Conservation (phyloP, 2,329 filamentous ascomycete genomes). For the Drechslerella coelobrocha region DNA sequence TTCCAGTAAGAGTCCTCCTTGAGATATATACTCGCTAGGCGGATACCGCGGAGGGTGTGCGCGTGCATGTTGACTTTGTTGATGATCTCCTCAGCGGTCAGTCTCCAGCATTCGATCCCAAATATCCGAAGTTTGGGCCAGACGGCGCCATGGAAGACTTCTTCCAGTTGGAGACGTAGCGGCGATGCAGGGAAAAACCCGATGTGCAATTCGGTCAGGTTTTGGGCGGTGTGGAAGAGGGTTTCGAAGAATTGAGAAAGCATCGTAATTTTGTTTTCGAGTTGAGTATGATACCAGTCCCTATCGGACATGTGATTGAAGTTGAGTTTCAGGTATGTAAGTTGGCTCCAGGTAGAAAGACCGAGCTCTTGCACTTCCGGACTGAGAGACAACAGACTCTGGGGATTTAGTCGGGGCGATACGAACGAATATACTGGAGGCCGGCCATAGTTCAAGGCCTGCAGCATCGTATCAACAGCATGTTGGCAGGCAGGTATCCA, state of each 20-base stretch:
- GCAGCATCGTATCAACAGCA: slow-evolving; percentile 66
- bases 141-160: slow-evolving; percentile 68
- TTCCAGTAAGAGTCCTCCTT: slow-evolving; percentile 68
- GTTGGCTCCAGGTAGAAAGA: slow-evolving; percentile 64
- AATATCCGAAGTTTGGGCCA: slow-evolving; percentile 70
- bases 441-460: slow-evolving; percentile 65
- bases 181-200: slow-evolving; percentile 68
- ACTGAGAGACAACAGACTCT: slow-evolving; percentile 52
- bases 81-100: slow-evolving; percentile 69
- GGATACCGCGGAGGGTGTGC: slow-evolving; percentile 66
- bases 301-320: slow-evolving; percentile 66
- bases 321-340: slow-evolving; percentile 70
- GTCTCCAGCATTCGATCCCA: slow-evolving; percentile 70
- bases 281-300: slow-evolving; percentile 52
- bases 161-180: slow-evolving; percentile 66
- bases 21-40: slow-evolving; percentile 68
- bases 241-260: slow-evolving; percentile 66
- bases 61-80: slow-evolving; percentile 65
- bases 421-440: slow-evolving; percentile 68
- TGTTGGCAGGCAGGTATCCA: slow-evolving; percentile 71
- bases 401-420: slow-evolving; percentile 68
- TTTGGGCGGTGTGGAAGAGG: slow-evolving; percentile 67
- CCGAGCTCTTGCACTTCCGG: slow-evolving; percentile 61
- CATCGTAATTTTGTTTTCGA: slow-evolving; percentile 66
- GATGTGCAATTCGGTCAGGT: slow-evolving; percentile 69